These are phyloP conservation scores for Thielaviopsis musarum DNA, from an alignment of 2,329 filamentous ascomycete species.

Conservation along the genomic window DNA sequence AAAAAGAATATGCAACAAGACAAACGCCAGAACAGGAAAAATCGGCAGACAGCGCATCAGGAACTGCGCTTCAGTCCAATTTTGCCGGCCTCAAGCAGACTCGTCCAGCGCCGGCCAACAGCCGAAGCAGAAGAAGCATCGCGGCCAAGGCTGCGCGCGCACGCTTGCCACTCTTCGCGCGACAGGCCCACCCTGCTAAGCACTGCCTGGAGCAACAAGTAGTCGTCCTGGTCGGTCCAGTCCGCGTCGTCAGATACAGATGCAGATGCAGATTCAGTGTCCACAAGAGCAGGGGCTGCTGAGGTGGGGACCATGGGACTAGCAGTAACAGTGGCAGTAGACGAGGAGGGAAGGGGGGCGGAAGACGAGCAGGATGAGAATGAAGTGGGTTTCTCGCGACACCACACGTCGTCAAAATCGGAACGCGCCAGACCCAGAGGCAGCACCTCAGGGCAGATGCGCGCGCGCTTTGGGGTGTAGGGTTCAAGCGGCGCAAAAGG, in stretches of 20 bases:
- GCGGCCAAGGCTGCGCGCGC: constrained; percentile 44
- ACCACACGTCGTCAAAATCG: constrained; percentile 33
- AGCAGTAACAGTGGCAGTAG: not conserved
- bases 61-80: constrained; percentile 36
- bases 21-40: not conserved
- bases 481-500: constrained; percentile 19
- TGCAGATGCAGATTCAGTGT: constrained; percentile 15
- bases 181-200: constrained; percentile 48
- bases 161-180: constrained; percentile 51
- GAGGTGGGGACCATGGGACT: not conserved
- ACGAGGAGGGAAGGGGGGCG: constrained; percentile 2
- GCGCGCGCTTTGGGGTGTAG: constrained; percentile 41
- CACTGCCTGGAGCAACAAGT: constrained; percentile 49
- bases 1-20: not conserved
- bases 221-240: constrained; percentile 48
- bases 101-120: constrained; percentile 45
- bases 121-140: constrained; percentile 29
- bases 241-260: constrained; percentile 27
- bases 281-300: constrained; percentile 20
- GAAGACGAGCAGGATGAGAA: not conserved
- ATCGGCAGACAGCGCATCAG: not conserved
- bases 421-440: constrained; percentile 41
- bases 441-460: constrained; percentile 42
- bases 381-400: not conserved
- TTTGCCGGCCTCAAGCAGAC: constrained; percentile 39